Base-by-base conservation (phyloP, 2,329 filamentous ascomycete species). In the Harringtonia lauricola region DNA sequence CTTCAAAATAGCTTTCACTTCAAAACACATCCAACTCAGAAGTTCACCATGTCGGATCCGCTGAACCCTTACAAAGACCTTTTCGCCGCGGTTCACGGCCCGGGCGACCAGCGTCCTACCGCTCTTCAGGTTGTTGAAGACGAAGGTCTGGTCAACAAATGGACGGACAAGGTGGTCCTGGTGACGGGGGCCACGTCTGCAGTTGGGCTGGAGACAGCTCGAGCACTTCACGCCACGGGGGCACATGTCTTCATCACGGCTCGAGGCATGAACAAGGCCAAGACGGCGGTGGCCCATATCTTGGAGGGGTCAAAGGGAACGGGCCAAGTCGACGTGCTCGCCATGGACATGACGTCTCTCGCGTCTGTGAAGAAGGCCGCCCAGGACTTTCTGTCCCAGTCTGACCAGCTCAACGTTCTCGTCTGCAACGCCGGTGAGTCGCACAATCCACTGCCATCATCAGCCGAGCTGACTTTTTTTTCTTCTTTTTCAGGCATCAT, bases 191-290 rank as follows among this genome's bases (percentile, higher is more conserved):
- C 14, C 21, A 21, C 38, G 6, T 40, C 38, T 24, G 38, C 17
- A 4, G 17, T 40, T 22, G 44, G 49, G 18, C 65, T 24, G 64
- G 64, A n/a, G 61, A 53, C 30, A 49, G 66, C 33, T 66, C 58
- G 48, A 49, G 64, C 17, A 62, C 64, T 8, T 6, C 21, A 28
- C 8, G 22, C 38, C 8, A 40, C 38, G 17, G 38, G 38, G 14
- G 38, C 26, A 10, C 17, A 18, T 28, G 17, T 40, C n/a, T 40
- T 28, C 21, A 18, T 40, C 15, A 40, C 38, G 12, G 38, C 38
- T 13, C 17, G 38, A 6, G 26, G 29, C 18, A 13, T 28, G 10
- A 19, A 28, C 38, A 40, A 40, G 26, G 38, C 38, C n/a, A 18
- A 24, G n/a, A 15, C 26, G 10, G 38, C 38, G 13, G 17, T 40